Base-by-base conservation (phyloP, 2,329 filamentous ascomycete genomes). In the Davidsoniella neocaledoniae region DNA sequence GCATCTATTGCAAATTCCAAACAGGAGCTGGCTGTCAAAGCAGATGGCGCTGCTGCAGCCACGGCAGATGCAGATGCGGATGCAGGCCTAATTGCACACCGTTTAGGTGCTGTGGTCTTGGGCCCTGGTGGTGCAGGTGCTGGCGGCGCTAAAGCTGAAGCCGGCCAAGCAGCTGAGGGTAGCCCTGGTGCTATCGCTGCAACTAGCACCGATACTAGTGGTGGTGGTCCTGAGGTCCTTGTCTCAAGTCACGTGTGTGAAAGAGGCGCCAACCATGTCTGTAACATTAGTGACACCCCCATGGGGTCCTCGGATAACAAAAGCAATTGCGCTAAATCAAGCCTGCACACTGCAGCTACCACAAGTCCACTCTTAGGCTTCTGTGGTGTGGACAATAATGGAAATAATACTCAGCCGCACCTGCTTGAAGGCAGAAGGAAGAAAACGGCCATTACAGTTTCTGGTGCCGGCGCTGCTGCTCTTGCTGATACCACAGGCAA, bases 101-200 rank as follows among this genome's bases (percentile, higher is more conserved):
- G 40, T 43, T 44, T 52, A 26, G 25, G 43, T 38, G 50, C 29
- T 21, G 44, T 48, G 19, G 42, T 39, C 33, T 48, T 48, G 42
- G 38, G 26, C 39, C 25, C 38, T 43, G 36, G 23, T 36, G 39
- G 26, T 29, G 29, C 29, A 12, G 29, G 8, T 4, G 8, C 29
- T 33, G 29, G 29, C 29, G 49, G 40, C 17, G 44, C 25, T 52
- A 14, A 17, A 53, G 47, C 36, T 48, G 43, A 47, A 46, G 48
- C 29, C 12, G 29, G 29, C 12, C 29, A 33, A 33, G 29, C 29
- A 33, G 29, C 12, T 33, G 29, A 33, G 2, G 29, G 29, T 33
- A 33, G 29, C 29, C 43, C 43, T n/a, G 16, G 17, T 45, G 10
- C 43, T 25, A 45, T 16, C 33, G 33, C 43, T 29, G 43, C 43